Conservation (phyloP, 2,329 filamentous ascomycete species). For the Aspergillus hiratsukae region DNA sequence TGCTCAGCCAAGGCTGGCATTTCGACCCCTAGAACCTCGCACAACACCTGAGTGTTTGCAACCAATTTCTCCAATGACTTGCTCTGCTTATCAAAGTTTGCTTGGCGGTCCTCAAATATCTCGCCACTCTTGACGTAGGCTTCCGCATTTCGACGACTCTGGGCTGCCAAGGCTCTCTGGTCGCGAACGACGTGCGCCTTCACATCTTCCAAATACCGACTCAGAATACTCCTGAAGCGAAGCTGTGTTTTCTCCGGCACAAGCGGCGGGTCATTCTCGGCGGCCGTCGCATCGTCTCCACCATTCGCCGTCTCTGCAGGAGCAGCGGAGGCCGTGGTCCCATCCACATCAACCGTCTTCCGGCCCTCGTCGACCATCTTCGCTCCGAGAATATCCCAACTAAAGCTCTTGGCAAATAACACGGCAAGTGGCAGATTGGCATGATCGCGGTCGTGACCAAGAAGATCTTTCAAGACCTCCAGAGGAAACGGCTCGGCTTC, state of each 20-base stretch:
- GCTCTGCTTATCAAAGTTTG: slow-evolving; percentile 89
- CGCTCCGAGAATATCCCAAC: slow-evolving; percentile 89
- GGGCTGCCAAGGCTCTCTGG: slow-evolving; percentile 79
- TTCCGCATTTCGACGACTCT: slow-evolving; percentile 92
- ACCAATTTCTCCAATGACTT: slow-evolving; percentile 90
- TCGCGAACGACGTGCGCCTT: slow-evolving; percentile 85
- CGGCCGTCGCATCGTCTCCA: slow-evolving; percentile 45
- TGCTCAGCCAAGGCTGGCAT: slow-evolving; percentile 92
- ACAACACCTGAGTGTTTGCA: slow-evolving; percentile 83
- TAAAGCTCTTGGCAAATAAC: slow-evolving; percentile 91
- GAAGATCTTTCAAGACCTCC: slow-evolving; percentile 93
- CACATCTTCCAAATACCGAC: slow-evolving; percentile 87
- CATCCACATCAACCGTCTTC: slow-evolving; percentile 78
- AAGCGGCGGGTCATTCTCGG: slow-evolving; percentile 65
- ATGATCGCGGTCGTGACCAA: slow-evolving; percentile 91
- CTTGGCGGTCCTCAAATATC: slow-evolving; percentile 94
- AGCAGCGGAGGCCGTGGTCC: slow-evolving; percentile 52
- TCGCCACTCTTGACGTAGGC: slow-evolving; percentile 98
- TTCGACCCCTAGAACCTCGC: slow-evolving; percentile 80
- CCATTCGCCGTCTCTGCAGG: slow-evolving; percentile 47
- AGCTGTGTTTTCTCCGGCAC: slow-evolving; percentile 72
- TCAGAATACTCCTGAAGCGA: slow-evolving; percentile 79
- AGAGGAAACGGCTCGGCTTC: slow-evolving; percentile 89
- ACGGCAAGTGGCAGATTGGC: slow-evolving; percentile 86
- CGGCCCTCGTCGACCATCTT: slow-evolving; percentile 71